These are phyloP conservation scores for Fusarium nygamai DNA, from an alignment of 2,329 filamentous ascomycete species.

Conservation along the genomic window DNA sequence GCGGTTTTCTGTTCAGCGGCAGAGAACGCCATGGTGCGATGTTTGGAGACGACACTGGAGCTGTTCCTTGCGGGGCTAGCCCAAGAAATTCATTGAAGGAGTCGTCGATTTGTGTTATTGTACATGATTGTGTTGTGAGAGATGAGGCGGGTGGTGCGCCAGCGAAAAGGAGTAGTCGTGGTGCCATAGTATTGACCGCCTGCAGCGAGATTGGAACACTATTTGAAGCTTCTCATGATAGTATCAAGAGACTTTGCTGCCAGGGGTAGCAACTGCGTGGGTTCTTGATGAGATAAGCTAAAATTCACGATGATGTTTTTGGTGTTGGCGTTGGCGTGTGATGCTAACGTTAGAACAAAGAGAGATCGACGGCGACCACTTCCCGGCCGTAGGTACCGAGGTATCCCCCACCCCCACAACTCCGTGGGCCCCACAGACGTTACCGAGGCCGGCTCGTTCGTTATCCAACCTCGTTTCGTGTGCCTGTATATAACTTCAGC, in stretches of 20 bases:
- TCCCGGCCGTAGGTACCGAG: conserved; percentile 37
- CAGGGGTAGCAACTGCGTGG: background rate
- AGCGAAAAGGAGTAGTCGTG: conserved; percentile 51
- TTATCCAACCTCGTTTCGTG: conserved; percentile 13
- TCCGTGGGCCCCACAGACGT: conserved; percentile 18
- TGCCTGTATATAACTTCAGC: background rate
- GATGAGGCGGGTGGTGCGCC: conserved; percentile 49
- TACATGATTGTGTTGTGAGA: conserved; percentile 45
- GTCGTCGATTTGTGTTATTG: conserved; percentile 42
- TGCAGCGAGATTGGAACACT: background rate
- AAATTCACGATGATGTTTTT: background rate
- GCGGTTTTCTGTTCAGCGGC: conserved; percentile 56
- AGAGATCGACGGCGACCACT: conserved; percentile 16
- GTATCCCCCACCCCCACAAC: conserved; percentile 31
- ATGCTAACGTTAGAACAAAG: background rate
- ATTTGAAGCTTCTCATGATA: conserved; percentile 7
- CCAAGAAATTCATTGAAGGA: conserved; percentile 43
- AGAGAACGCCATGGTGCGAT: conserved; percentile 65
- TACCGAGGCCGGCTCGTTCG: conserved; percentile 31
- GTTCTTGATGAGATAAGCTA: background rate
- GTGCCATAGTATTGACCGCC: conserved; percentile 33
- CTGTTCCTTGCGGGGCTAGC: background rate
- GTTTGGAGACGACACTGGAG: conserved; percentile 44
- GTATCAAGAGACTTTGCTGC: background rate
- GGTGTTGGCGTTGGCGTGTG: background rate